Conservation (phyloP, 2,329 filamentous ascomycete species). For the Phialemonium atrogriseum region DNA sequence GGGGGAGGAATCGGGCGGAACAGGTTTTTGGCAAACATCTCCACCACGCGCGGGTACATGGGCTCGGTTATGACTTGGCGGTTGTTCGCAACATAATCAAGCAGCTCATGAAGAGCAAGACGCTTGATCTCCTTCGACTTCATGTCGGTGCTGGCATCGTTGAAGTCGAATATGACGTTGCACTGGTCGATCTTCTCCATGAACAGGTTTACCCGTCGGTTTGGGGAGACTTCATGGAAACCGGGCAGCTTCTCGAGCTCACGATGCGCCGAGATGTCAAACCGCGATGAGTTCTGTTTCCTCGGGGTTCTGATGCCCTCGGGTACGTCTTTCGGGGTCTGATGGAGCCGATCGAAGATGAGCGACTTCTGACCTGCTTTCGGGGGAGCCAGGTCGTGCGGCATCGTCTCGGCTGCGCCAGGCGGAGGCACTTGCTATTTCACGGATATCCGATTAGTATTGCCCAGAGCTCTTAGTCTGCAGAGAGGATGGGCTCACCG, state of each 20-base stretch:
- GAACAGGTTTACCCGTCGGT: slow-evolving; percentile 90
- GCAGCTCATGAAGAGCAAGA: slow-evolving; percentile 85
- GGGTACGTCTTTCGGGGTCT: slow-evolving; percentile 91
- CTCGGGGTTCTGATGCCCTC: slow-evolving; percentile 93
- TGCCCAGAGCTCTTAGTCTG: slow-evolving; percentile 2
- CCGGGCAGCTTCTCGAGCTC: slow-evolving; percentile 96
- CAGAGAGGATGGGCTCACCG: slow-evolving; percentile 54
- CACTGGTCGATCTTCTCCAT: slow-evolving; percentile 99
- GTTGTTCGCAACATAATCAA: slow-evolving; percentile 98
- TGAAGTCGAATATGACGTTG: slow-evolving; percentile 99
- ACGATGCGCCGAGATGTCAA: slow-evolving; percentile 93
- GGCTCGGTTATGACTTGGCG: slow-evolving; percentile 96
- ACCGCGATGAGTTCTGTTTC: slow-evolving; percentile 93
- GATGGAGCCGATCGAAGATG: slow-evolving; percentile 81
- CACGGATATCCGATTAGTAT: too few species aligned
- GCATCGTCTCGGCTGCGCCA: slow-evolving; percentile 94
- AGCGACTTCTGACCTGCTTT: slow-evolving; percentile 85
- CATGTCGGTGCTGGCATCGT: slow-evolving; percentile 96
- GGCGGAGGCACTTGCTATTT: slow-evolving; percentile 90
- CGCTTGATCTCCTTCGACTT: slow-evolving; percentile 99
- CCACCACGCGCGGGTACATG: slow-evolving; percentile 97
- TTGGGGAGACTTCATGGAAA: slow-evolving; percentile 95
- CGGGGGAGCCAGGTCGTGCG: slow-evolving; percentile 88
- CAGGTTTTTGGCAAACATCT: slow-evolving; percentile 98
- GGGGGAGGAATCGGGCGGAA: slow-evolving; percentile 96